Evolutionary conservation across 768 basidiomycete species (phyloP), one percentile per base, ranked within the genome.

Genomic region (Xerocomellus intermedius): DNA sequence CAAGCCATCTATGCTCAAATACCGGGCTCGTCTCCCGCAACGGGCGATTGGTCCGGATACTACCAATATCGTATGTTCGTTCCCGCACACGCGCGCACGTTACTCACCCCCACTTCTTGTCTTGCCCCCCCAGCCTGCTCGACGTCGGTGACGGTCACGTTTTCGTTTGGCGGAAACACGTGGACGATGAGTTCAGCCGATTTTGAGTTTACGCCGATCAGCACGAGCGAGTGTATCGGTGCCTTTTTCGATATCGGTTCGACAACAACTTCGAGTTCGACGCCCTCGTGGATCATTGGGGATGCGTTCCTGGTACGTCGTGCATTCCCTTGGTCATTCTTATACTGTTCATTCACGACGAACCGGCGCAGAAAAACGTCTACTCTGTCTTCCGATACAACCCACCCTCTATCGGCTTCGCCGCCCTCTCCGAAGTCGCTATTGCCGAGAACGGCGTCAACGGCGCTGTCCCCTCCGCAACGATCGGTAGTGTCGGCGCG

Each of bases 351-450:
- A 24, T 41, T 46, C 0, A 35, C 59, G 16, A 14, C 38, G 2
- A 16, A 3, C 26, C 3, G 33, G 28, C 17, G 22, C 28, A 70
- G 55, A 85, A 85, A 69, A 85, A 83, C 57, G 81, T 82, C 2
- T 83, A 84, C 62, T 77, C 80, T 0, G 81, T 84, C 0, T 83
- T 77, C 69, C 72, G 76, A 21, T 81, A 75, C 50, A 70, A 69
- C 35, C 82, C 82, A 0, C 62, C 82, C 1, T 69, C 78, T 0
- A 70, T 84, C 41, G 82, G 82, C 0, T 82, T 84, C 51, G 82
- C 82, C 4, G 62, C 64, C 3, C 73, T 82, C 35, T 77, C 81
- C 0, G 54, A 52, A 5, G 44, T 44, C 0, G 69, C 69, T 0
- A 28, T 65, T 26, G 63, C 69, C 14, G 22, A 55, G 53, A 71